Evolutionary conservation across 2,329 filamentous ascomycete genomes (phyloP), one percentile per base, ranked within the genome.

Genomic region (Zarea fungicola): DNA sequence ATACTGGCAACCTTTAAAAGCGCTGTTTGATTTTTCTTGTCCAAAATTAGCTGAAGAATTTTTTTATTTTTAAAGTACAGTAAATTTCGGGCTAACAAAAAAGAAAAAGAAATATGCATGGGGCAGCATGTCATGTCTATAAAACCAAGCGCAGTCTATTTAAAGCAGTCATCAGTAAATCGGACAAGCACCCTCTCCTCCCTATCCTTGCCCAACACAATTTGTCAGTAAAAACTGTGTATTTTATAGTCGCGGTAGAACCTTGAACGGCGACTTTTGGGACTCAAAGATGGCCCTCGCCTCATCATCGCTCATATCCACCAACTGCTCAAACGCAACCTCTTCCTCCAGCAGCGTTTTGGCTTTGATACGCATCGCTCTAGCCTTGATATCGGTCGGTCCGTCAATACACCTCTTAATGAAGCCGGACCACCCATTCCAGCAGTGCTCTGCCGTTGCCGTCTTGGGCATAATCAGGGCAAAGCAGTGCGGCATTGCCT

Each of bases 401-500:
- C 67, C 60, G 36, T 67, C 59, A 2, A 72, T 68, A 2, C 62
- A 72, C 16, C 59, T 54, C 22, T 55, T 66, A 21, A 83, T 75
- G 54, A 89, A 89, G 2, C 62, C 64, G 0, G 77, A 66, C 76
- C 81, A 81, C 3, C 69, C 67, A 13, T 72, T 63, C 50, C 80
- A 75, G 57, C 80, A 85, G 41, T 75, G 71, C 55, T 60, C 66
- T 3, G 75, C 67, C 25, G 66, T 72, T 1, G 70, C 60, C 2
- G 74, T 61, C 5, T 66, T 64, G 2, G 72, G 64, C 48, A 88
- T 65, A 1, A 87, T 54, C 54, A 81, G 58, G 1, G 76, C 79
- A 60, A 89, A 92, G 56, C 80, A 81, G 65, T 91, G 87, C 47
- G 88, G 86, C 87, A 92, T 92, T 3, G 81, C 84, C 62, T 90